These are phyloP conservation scores for Vicia sativa DNA, from an alignment of 306 rosid genomes.

Conservation along the genomic window DNA sequence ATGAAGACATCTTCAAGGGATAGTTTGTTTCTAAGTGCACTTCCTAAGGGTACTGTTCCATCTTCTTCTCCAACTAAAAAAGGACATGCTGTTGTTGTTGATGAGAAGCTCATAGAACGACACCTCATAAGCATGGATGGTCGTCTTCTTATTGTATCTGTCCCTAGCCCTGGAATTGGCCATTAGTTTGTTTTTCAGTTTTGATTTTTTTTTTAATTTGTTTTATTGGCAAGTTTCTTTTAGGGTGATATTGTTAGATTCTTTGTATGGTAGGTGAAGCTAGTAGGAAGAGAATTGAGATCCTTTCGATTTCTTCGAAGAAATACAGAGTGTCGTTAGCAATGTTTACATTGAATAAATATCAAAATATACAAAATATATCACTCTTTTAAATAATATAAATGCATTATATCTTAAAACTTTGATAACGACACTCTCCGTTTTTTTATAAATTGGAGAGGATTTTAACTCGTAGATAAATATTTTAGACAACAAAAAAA, in stretches of 20 bases:
- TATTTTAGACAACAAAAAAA: too few species aligned
- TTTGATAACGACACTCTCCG: too few species aligned
- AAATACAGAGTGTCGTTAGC: too few species aligned
- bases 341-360: too few species aligned
- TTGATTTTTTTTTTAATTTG: background rate
- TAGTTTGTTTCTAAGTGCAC: constrained; percentile 45
- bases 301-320: too few species aligned
- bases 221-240: background rate
- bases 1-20: background rate
- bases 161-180: constrained; percentile 84
- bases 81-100: constrained; percentile 54
- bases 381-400: too few species aligned
- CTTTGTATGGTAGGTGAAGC: too few species aligned
- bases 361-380: too few species aligned
- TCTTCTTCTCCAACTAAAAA: constrained; percentile 70
- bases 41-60: constrained; percentile 78
- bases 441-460: too few species aligned
- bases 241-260: background rate
- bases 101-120: constrained; percentile 64
- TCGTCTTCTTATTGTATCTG: constrained; percentile 46
- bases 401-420: too few species aligned
- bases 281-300: too few species aligned
- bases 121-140: constrained; percentile 58
- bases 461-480: too few species aligned
- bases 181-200: constrained; percentile 41